phyloP scores from a whole-genome alignment of 495 filamentous ascomycete species.

The Penicillium desertorum region DNA sequence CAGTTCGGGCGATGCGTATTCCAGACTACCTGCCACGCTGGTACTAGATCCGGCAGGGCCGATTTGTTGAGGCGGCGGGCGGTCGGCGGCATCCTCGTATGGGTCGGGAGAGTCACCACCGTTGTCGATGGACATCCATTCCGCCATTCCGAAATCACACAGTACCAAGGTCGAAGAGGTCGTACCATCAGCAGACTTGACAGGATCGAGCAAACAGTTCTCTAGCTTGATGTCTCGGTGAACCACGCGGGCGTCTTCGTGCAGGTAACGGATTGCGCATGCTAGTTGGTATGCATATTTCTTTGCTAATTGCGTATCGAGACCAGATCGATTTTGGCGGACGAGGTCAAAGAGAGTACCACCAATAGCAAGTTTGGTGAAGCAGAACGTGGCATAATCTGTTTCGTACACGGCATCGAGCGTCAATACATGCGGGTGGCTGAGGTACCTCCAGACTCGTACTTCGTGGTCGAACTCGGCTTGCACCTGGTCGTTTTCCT shows the following conservation, averaged over 20 bases:
- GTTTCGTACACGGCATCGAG: constrained; percentile 69
- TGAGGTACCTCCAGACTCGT: constrained; percentile 67
- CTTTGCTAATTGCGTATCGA: constrained; percentile 53
- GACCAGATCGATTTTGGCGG: constrained; percentile 56
- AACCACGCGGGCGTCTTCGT: constrained; percentile 69
- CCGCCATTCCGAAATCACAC: constrained; percentile 76
- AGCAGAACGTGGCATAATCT: constrained; percentile 71
- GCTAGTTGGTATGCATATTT: constrained; percentile 69
- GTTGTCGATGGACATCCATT: constrained; percentile 61
- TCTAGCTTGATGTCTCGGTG: constrained; percentile 78
- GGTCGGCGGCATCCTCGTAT: constrained; percentile 48
- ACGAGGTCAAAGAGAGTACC: constrained; percentile 72
- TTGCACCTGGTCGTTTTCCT: constrained; percentile 67
- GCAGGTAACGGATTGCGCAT: constrained; percentile 67
- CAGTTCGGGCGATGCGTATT: constrained; percentile 65
- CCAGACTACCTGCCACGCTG: constrained; percentile 60
- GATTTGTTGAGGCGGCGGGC: constrained; percentile 48
- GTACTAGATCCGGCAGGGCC: constrained; percentile 58
- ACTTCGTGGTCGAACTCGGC: constrained; percentile 76
- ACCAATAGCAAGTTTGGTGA: constrained; percentile 65
- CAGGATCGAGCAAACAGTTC: constrained; percentile 69
- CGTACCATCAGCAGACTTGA: constrained; percentile 45
- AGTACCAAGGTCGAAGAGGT: constrained; percentile 58
- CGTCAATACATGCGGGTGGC: constrained; percentile 63
- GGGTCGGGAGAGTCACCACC: constrained; percentile 50